These are phyloP conservation scores for Chloris gayana DNA, from an alignment of 176 grass and related monocot species.

Conservation along the genomic window DNA sequence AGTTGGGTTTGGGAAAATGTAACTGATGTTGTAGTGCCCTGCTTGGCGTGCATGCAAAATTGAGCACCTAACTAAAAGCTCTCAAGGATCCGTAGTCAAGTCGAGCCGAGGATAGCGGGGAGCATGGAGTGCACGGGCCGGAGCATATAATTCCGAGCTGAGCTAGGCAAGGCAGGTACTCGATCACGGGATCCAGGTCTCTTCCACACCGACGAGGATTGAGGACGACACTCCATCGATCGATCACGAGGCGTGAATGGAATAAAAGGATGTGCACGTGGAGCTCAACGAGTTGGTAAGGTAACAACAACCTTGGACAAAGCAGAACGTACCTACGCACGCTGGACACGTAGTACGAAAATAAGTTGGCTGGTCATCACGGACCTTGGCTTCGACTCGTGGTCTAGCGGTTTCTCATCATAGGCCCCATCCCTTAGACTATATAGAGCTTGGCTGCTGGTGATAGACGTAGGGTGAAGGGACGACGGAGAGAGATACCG, in stretches of 20 bases:
- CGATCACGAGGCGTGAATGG: neutral
- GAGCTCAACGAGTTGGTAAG: neutral
- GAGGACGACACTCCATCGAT: neutral
- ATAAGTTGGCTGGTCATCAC: neutral
- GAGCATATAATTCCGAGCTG: too few relatives aligned
- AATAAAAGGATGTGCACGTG: neutral
- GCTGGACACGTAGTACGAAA: neutral
- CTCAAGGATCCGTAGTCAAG: too few relatives aligned
- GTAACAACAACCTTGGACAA: neutral
- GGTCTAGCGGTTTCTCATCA: neutral
- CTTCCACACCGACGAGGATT: rapidly evolving
- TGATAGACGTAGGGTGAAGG: neutral
- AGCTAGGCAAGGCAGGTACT: neutral
- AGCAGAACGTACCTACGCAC: neutral
- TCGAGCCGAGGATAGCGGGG: too few relatives aligned
- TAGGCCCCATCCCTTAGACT: neutral
- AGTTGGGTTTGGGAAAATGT: neutral
- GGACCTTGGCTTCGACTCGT: neutral
- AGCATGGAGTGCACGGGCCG: too few relatives aligned
- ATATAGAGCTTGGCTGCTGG: too few relatives aligned
- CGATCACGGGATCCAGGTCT: neutral
- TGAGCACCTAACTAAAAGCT: too few relatives aligned
- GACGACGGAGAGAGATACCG: neutral
- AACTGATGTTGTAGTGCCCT: neutral
- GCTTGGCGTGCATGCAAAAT: neutral